These are phyloP conservation scores for Pyrenula massariospora DNA, from an alignment of 495 filamentous ascomycete species.

Conservation along the genomic window DNA sequence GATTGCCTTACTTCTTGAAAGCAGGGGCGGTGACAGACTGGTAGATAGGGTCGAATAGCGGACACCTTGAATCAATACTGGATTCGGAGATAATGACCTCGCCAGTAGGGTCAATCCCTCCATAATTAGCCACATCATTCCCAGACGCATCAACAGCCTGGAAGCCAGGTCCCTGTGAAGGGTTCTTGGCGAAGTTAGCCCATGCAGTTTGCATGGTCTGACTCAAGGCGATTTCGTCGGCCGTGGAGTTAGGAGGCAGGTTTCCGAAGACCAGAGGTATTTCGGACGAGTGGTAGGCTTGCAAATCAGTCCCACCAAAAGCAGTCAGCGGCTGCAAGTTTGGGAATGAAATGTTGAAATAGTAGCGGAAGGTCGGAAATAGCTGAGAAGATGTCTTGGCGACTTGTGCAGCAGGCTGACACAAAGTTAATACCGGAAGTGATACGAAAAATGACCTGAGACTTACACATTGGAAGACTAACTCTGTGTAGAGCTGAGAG, in stretches of 20 bases:
- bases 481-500: not conserved
- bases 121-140: not conserved
- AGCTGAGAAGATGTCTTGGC: conserved; percentile 11
- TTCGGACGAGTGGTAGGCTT: conserved; percentile 18
- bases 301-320: conserved; percentile 2
- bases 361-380: conserved; percentile 16
- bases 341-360: conserved; percentile 22
- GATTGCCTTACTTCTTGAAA: not conserved
- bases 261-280: conserved; percentile 20
- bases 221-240: conserved; percentile 12
- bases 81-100: not conserved
- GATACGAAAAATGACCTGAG: conserved; percentile 12
- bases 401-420: conserved; percentile 9
- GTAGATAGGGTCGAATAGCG: not conserved
- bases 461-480: conserved; percentile 3
- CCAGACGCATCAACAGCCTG: not conserved
- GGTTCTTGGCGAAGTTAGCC: conserved; percentile 22
- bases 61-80: not conserved
- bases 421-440: conserved; percentile 11
- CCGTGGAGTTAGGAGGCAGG: conserved; percentile 10
- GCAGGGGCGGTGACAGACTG: not conserved
- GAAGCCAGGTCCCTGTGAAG: conserved; percentile 12
- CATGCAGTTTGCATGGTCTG: conserved; percentile 16
- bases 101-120: not conserved
- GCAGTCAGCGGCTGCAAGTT: conserved; percentile 9